Base-by-base conservation (phyloP, 495 filamentous ascomycete species). In the Hamigera avellanea region DNA sequence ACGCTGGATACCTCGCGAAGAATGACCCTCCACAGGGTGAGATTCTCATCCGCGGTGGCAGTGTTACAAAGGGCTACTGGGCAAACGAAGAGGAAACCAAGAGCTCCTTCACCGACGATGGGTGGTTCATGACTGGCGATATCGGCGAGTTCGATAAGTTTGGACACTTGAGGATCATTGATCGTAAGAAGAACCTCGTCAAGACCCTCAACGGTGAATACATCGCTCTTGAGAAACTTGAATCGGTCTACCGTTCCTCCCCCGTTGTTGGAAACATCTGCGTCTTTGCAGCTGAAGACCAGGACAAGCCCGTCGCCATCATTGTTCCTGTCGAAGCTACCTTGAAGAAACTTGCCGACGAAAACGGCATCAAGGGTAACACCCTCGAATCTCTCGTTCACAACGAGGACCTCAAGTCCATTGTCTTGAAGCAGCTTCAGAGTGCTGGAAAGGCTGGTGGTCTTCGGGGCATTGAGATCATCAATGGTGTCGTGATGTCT, bases 141-240 rank as follows among this genome's bases (percentile, higher is more conserved):
- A 89, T 95, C 49, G 87, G 87, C 48, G 83, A 95, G 65, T 95
- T 81, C 61, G 81, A 89, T 53, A 50, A 64, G 41, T 73, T 80
- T 50, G 87, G 87, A 41, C 79, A 93, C 52, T 64, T 95, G 34
- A 75, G 70, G 49, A 82, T 95, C 57, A 93, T 95, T 49, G 87
- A 95, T 61, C 83, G 87, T 50, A 95, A 94, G 83, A 95, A 95
- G 80, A 95, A 95, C 57, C 61, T 95, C 43, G 81, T 94, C 57
- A 95, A 95, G 78, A 98, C 87, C 2, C 69, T 83, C 38, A 86
- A 88, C 53, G 91, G 91, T 50, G 91, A 98, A 67, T 98, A 98
- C 61, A 95, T 98, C 54, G 91, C 91, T 21, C 73, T 98, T 14
- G 91, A 98, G 77, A 98, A 98, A 74, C 83, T 98, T 35, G 91